Evolutionary conservation across 73 alveolate genomes (phyloP).

Genomic region (Breviolum minutum): DNA sequence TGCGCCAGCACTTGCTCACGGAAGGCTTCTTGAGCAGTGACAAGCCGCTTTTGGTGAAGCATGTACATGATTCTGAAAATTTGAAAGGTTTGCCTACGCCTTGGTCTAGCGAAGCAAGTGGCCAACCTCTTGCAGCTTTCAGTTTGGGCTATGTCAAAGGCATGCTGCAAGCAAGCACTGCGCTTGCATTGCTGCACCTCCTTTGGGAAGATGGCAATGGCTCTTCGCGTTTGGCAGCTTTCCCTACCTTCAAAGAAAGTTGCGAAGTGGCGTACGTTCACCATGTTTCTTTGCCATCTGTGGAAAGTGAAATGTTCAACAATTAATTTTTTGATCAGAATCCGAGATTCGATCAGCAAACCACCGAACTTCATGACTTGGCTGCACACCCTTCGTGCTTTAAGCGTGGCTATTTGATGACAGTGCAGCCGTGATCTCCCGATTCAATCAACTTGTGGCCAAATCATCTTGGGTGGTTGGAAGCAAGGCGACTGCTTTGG

Average conservation of each 20-base stretch:
- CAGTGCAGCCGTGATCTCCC: not conserved
- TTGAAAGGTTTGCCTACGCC: not conserved
- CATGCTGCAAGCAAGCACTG: conserved; percentile 7
- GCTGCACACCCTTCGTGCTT: not conserved
- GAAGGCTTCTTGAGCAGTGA: not conserved
- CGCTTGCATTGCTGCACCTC: not conserved
- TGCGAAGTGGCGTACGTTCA: not conserved
- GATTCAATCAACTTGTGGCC: conserved; percentile 20
- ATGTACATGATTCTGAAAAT: not conserved
- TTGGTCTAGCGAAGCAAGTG: not conserved
- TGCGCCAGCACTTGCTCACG: not conserved
- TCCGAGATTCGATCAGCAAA: not conserved
- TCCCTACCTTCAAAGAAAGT: not conserved
- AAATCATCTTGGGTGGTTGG: not conserved
- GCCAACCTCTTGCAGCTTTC: not conserved
- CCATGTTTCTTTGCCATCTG: not conserved
- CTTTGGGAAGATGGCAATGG: conserved; percentile 5
- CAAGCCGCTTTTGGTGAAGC: conserved; percentile 25
- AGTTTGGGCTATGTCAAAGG: conserved; percentile 14
- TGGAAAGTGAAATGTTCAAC: conserved; percentile 9
- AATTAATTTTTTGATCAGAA: not conserved
- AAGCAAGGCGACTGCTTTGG: not conserved
- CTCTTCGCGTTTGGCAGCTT: not conserved
- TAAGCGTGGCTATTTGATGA: conserved; percentile 26
- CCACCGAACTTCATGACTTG: conserved; percentile 42